Base-by-base conservation (phyloP, 768 basidiomycete species). In the Pleurotus sapidus region DNA sequence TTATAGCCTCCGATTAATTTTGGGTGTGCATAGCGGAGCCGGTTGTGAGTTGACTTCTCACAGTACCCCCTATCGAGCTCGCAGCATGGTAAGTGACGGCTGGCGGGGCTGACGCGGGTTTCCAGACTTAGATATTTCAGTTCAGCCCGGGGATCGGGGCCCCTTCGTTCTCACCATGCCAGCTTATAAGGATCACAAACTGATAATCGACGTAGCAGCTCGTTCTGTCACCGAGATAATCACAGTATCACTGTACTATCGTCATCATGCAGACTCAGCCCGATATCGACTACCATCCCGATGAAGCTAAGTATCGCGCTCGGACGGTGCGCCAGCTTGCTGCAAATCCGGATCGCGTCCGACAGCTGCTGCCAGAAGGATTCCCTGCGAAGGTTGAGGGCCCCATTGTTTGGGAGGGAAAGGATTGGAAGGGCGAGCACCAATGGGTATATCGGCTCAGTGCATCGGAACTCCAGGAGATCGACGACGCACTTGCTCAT, bases 331-430 rank as follows among this genome's bases (percentile, higher is more conserved):
- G 72, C 25, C 68, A 74, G 7, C 67, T 79, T 6, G 66, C 71
- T 24, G 74, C 73, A 53, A 68, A 77, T 50, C 74, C 75, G 3
- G 60, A 64, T 40, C 67, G 75, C 2, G 71, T 70, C 7, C 65
- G 68, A 18, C 61, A 63, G 15, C 62, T 74, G 4, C 68, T 78
- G 11, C 77, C 78, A 7, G 61, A 65, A 0, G 71, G 70, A 14
- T 79, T 74, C 57, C 76, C 77, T 6, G 58, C 63, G 23, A 57
- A 68, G 47, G 63, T 76, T 3, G 62, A 68, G 18, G 72, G 74
- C 0, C 77, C 76, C 2, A 72, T 74, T 38, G 76, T 78, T n/a
- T 79, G 77, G 77, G 72, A 77, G 49, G 77, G 76, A 17, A 72
- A 68, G 23, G 75, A 77, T 60, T 79, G 75, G 73, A 70, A 62